Conservation (phyloP, 371 early-diverging fungal genomes). For the Syncephalis plumigaleata region DNA sequence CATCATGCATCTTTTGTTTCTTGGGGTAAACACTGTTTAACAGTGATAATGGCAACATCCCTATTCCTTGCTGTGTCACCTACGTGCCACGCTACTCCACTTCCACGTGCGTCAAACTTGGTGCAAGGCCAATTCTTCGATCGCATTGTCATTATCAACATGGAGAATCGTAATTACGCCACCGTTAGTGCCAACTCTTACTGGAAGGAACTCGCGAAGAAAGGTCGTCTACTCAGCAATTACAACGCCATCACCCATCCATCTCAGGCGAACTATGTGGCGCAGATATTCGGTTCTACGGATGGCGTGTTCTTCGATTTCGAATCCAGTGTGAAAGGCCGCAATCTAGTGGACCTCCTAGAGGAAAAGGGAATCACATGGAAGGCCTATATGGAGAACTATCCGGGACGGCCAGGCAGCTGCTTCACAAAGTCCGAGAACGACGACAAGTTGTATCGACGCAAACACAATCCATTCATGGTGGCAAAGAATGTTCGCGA, state of each 20-base stretch:
- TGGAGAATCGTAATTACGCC: constrained; percentile 26
- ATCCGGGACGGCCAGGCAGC: constrained; percentile 7
- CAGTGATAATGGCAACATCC: no score
- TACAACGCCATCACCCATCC: constrained; percentile 20
- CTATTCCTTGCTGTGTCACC: no score
- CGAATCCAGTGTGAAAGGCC: constrained; percentile 15
- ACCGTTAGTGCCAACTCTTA: constrained; percentile 18
- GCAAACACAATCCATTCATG: constrained; percentile 48
- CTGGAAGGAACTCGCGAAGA: constrained; percentile 7
- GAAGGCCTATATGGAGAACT: constrained; percentile 23
- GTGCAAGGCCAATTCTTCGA: constrained; percentile 17
- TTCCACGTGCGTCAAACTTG: no score
- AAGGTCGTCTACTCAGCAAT: constrained; percentile 9
- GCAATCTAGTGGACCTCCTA: constrained; percentile 10
- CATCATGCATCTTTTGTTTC: no score
- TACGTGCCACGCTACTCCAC: no score
- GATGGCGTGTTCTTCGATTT: constrained; percentile 21
- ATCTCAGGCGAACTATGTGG: constrained; percentile 21
- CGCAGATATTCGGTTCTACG: constrained; percentile 16
- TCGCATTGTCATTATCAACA: constrained; percentile 21
- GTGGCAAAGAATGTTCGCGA: constrained; percentile 20
- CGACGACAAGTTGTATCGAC: constrained; percentile 15
- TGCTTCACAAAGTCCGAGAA: constrained; percentile 8
- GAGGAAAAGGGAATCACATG: constrained; percentile 23
- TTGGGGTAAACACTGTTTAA: no score